phyloP scores from a whole-genome alignment of 192 early-diverging fungal genomes.

The Dispira parvispora region DNA sequence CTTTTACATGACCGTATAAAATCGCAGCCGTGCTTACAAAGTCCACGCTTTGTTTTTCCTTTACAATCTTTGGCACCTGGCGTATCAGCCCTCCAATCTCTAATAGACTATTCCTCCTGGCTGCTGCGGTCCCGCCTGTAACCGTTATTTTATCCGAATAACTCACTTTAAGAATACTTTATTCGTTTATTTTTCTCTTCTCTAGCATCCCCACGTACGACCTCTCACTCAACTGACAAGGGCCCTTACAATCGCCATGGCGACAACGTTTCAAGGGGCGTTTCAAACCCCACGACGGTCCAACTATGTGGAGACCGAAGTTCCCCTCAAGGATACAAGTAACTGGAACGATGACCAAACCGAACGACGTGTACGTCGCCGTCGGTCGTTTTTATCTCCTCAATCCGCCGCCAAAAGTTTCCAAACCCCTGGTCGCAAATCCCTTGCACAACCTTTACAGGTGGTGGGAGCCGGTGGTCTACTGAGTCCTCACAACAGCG shows the following conservation, averaged over 20 bases:
- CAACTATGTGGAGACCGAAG: neutral
- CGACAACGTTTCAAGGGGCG: neutral
- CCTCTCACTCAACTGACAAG: too few relatives aligned
- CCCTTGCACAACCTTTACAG: slow-evolving; percentile 1
- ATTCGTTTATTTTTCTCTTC: too few relatives aligned
- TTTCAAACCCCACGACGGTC: slow-evolving; percentile 6
- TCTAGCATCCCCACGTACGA: too few relatives aligned
- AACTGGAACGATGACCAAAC: slow-evolving; percentile 29
- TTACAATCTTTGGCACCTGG: too few relatives aligned
- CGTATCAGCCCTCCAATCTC: too few relatives aligned
- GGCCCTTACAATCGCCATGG: slow-evolving; percentile 1
- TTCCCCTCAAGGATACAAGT: slow-evolving; percentile 1
- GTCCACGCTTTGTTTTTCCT: too few relatives aligned
- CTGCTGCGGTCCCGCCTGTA: too few relatives aligned
- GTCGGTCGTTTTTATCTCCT: slow-evolving; percentile 5
- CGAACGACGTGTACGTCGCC: slow-evolving; percentile 27
- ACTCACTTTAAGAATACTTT: too few relatives aligned
- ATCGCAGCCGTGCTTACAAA: too few relatives aligned
- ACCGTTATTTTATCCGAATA: too few relatives aligned
- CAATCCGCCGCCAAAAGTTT: neutral
- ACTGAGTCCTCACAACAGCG: neutral
- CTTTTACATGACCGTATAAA: too few relatives aligned
- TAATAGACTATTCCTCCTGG: too few relatives aligned
- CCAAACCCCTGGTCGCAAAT: slow-evolving; percentile 6
- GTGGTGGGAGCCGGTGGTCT: neutral